Percentiles rank a stretch among this genome's conserved stretches.
These are phyloP conservation scores for Rhizopogon vesiculosus DNA, from an alignment of 768 basidiomycete genomes.

Conservation along the genomic window DNA sequence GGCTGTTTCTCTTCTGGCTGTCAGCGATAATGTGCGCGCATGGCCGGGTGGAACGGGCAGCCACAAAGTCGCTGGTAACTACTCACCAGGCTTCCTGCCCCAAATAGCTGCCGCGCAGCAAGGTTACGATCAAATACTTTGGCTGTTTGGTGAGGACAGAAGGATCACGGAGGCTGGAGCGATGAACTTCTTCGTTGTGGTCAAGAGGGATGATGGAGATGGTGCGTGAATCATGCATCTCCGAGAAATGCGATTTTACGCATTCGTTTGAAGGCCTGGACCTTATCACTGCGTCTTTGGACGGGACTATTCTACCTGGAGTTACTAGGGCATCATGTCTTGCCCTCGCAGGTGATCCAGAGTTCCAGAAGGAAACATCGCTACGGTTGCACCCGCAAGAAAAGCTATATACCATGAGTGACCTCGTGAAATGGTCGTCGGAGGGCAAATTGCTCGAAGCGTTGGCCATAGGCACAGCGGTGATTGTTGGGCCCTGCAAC, in stretches of 20 bases:
- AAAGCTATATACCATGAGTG: constrained; percentile 51
- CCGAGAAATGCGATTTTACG: not conserved
- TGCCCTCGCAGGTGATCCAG: constrained; percentile 61
- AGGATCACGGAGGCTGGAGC: constrained; percentile 57
- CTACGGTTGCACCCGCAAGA: constrained; percentile 46
- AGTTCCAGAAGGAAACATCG: constrained; percentile 25
- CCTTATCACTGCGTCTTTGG: constrained; percentile 83
- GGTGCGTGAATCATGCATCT: constrained; percentile 28
- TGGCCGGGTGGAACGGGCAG: constrained; percentile 75
- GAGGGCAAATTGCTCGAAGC: constrained; percentile 71
- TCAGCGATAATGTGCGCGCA: constrained; percentile 73
- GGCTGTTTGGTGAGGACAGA: constrained; percentile 65
- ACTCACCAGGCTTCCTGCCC: constrained; percentile 56
- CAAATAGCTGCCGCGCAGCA: constrained; percentile 59
- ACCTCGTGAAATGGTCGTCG: constrained; percentile 50
- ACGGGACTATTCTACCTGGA: constrained; percentile 90
- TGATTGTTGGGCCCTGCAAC: constrained; percentile 66
- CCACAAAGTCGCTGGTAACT: constrained; percentile 63
- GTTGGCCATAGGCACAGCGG: constrained; percentile 84
- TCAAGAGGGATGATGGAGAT: constrained; percentile 50
- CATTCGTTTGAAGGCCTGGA: constrained; percentile 51
- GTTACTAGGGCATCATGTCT: constrained; percentile 87
- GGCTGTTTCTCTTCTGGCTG: constrained; percentile 53
- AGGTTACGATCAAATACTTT: constrained; percentile 77
- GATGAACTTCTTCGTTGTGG: constrained; percentile 79